phyloP scores from a whole-genome alignment of 2,329 filamentous ascomycete species.

The Penicillium fuscoglaucum region DNA sequence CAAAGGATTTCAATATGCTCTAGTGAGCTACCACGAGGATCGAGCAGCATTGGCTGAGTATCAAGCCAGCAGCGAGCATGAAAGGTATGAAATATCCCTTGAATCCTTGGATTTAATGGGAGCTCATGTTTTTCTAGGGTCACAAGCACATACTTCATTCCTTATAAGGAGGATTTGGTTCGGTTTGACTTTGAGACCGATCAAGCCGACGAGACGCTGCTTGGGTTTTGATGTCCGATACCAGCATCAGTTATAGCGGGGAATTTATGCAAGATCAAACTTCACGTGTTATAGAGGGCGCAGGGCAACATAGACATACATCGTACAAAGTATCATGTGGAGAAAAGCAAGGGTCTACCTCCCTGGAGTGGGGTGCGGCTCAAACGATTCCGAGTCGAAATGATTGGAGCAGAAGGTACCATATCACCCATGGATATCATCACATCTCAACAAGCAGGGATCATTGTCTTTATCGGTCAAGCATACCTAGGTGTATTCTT shows the following conservation, averaged over 20 bases:
- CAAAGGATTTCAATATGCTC: conserved; percentile 54
- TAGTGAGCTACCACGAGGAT: conserved; percentile 55
- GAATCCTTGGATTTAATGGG: background rate
- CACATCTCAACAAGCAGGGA: background rate
- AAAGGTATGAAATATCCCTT: conserved; percentile 38
- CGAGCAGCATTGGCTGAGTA: conserved; percentile 51
- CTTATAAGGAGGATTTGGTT: conserved; percentile 55
- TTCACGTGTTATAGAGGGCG: background rate
- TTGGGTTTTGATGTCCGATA: conserved; percentile 14
- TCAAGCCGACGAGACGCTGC: conserved; percentile 34
- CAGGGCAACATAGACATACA: background rate
- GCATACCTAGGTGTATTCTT: no score
- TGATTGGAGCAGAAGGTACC: background rate
- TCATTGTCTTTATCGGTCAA: background rate
- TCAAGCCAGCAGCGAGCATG: conserved; percentile 55
- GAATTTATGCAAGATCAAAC: background rate
- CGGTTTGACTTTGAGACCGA: conserved; percentile 56
- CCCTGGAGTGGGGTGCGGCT: background rate
- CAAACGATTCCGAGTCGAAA: background rate
- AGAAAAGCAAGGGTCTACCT: background rate
- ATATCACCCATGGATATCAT: background rate
- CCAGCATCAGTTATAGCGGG: background rate
- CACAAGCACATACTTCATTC: conserved; percentile 53
- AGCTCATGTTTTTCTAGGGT: conserved; percentile 40
- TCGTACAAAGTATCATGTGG: background rate